Conservation (phyloP, 2,329 filamentous ascomycete genomes). For the Fusarium decemcellulare region DNA sequence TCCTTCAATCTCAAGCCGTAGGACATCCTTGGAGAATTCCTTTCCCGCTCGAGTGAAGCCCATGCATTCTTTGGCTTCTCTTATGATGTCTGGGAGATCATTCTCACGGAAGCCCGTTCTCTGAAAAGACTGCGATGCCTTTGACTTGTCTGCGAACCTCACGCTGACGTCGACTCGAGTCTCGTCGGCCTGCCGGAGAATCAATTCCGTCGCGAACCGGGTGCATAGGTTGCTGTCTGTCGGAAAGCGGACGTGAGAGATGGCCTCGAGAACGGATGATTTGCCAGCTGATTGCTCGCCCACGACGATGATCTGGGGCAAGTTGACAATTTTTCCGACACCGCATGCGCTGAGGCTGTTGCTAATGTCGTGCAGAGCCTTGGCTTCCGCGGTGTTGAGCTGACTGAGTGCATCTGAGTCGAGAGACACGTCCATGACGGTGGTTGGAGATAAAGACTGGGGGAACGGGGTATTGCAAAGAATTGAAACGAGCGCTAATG, state of each 20-base stretch:
- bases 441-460: not conserved
- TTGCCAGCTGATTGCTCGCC: slow-evolving; percentile 75
- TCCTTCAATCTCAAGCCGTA: slow-evolving; percentile 62
- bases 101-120: slow-evolving; percentile 54
- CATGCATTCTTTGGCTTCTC: slow-evolving; percentile 66
- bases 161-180: slow-evolving; percentile 61
- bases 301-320: slow-evolving; percentile 71
- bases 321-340: slow-evolving; percentile 60
- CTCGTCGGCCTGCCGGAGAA: slow-evolving; percentile 60
- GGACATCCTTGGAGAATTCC: slow-evolving; percentile 61
- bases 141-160: slow-evolving; percentile 47
- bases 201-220: slow-evolving; percentile 72
- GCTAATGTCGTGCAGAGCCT: slow-evolving; percentile 66
- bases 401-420: slow-evolving; percentile 35
- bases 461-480: not conserved
- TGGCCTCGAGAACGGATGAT: slow-evolving; percentile 75
- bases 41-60: slow-evolving; percentile 51
- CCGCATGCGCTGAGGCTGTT: slow-evolving; percentile 66
- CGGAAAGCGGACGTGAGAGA: slow-evolving; percentile 73
- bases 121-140: slow-evolving; percentile 43
- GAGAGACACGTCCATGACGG: slow-evolving; percentile 35
- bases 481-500: too few relatives aligned
- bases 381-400: slow-evolving; percentile 60
- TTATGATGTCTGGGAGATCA: slow-evolving; percentile 64
- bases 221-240: slow-evolving; percentile 70